These are phyloP conservation scores for Metarhizium guizhouense DNA, from an alignment of 2,329 filamentous ascomycete species.

Conservation along the genomic window DNA sequence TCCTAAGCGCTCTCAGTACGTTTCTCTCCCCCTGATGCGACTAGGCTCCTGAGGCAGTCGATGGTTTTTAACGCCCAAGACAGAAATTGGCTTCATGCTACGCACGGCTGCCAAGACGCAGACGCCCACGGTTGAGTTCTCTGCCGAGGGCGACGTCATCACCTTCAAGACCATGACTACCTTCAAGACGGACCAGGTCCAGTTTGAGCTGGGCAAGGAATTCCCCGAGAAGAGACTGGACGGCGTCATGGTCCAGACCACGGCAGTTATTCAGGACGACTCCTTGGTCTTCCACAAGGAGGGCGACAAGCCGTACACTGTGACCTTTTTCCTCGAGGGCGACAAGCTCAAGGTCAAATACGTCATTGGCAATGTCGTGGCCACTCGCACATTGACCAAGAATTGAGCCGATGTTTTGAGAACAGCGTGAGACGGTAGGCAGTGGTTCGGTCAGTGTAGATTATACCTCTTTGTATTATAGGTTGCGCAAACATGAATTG, in stretches of 20 bases:
- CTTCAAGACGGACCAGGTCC: conserved; percentile 1
- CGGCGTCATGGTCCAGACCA: background rate
- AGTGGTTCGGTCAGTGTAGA: no score
- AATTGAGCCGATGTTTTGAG: background rate
- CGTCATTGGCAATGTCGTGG: background rate
- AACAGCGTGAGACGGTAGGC: no score
- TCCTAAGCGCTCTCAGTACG: background rate
- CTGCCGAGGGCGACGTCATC: background rate
- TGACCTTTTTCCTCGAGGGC: background rate
- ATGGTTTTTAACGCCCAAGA: background rate
- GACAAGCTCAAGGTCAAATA: background rate
- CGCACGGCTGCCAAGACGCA: conserved; percentile 1
- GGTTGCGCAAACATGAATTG: background rate
- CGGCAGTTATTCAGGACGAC: background rate
- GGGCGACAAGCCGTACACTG: background rate
- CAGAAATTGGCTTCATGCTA: background rate
- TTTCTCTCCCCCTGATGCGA: background rate
- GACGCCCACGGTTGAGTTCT: background rate
- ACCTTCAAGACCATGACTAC: background rate
- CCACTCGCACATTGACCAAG: background rate
- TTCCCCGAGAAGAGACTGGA: background rate
- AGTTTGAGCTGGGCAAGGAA: conserved; percentile 2
- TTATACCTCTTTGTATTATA: background rate
- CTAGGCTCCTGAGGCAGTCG: no score
- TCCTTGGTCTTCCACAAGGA: background rate